Evolutionary conservation across 1,284 basidiomycete species (phyloP), one percentile per base, ranked within the genome.

Genomic region (Kwoniella shivajii): DNA sequence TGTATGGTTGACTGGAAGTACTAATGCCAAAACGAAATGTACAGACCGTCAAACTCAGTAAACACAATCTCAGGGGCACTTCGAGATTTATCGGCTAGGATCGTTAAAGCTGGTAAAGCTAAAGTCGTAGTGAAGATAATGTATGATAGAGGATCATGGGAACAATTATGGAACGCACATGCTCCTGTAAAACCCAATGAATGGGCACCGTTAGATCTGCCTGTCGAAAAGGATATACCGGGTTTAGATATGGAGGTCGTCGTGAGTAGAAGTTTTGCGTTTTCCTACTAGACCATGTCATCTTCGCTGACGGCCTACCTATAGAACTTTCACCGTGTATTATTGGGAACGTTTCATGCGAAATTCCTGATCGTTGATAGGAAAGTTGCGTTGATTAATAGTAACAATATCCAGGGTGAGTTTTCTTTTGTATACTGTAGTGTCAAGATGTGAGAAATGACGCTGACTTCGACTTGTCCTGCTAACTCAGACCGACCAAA

Each of bases 331-430:
- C 78, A 80, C 61, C 78, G 82, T 24, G 85, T 86, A 1, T 62
- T 85, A 18, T 76, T 87, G 46, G 88, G 87, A 30, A 90, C 88
- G 0, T 90, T 90, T 76, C 89, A 90, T 66, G 84, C 86, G 42
- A 89, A 90, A 72, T 88, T 87, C 61, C 80, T 89, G 70, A 80
- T 89, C 52, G 84, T 90, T 9, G 88, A 90, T 68, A 82, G 88
- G 16, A 85, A 84, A 63, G 80, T 89, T 29, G 88, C 85, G 0
- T 77, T 89, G 54, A 77, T 90, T 63, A 88, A 88, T 74, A 84
- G 83, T 55, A 88, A 88, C 76, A 89, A 89, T 61, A 87, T 89
- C 50, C 88, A 88, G 73, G 73, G 67, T 69, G 30, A 54, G 63
- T 44, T 29, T 9, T 4, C 14, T 14, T 9, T 18, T 48, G 4